phyloP scores from a whole-genome alignment of 2,329 filamentous ascomycete species.

The Drechslerella coelobrocha region DNA sequence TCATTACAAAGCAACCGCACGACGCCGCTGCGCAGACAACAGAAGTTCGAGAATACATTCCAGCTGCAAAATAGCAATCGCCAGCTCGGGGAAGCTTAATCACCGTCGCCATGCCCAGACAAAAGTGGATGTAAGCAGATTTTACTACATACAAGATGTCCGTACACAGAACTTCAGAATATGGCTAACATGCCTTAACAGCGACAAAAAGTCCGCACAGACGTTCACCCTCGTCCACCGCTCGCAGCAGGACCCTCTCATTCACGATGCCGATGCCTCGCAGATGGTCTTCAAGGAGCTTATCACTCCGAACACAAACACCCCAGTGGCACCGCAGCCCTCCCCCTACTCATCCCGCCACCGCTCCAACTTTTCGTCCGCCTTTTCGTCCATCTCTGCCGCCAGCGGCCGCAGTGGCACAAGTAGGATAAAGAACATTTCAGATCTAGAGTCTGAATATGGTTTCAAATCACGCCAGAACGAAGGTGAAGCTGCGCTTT shows the following conservation, averaged over 20 bases:
- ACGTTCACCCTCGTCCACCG: conserved; percentile 95
- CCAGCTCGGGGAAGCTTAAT: conserved; percentile 41
- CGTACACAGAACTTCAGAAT: too few species aligned
- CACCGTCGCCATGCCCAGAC: conserved; percentile 71
- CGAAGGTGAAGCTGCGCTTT: conserved; percentile 92
- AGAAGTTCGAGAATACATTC: neutral
- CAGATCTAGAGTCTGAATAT: conserved; percentile 76
- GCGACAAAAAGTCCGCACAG: conserved; percentile 88
- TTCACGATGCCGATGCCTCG: conserved; percentile 87
- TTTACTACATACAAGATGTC: too few species aligned
- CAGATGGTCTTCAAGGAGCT: conserved; percentile 86
- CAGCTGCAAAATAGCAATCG: neutral
- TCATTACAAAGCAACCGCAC: conserved; percentile 26
- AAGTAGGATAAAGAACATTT: conserved; percentile 69
- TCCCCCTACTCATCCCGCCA: conserved; percentile 1
- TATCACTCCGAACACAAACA: conserved; percentile 58
- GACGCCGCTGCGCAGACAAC: neutral
- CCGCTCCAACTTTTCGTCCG: conserved; percentile 37
- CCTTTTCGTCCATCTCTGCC: conserved; percentile 60
- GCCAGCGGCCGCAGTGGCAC: conserved; percentile 57
- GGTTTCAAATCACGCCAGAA: conserved; percentile 78
- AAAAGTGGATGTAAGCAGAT: conserved; percentile 73
- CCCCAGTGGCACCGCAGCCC: conserved; percentile 53
- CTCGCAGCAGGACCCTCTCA: conserved; percentile 94
- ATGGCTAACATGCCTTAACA: conserved; percentile 56